Base-by-base conservation (phyloP, 768 basidiomycete species). In the Glaciozyma martinii region DNA sequence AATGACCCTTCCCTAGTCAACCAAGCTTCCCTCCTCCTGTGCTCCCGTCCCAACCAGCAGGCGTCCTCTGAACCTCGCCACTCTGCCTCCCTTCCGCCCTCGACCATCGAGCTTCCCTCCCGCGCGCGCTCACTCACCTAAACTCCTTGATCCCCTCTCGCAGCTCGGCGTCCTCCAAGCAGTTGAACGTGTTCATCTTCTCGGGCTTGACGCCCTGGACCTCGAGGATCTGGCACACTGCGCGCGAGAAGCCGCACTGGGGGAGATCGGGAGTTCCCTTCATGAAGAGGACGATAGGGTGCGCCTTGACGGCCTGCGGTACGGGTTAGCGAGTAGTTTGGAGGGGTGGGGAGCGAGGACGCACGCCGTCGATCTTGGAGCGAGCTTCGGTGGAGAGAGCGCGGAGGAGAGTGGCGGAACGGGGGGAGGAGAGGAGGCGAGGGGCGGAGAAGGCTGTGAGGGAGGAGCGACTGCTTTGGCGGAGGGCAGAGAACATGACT, bases 251-350 rank as follows among this genome's bases (percentile, higher is more conserved):
- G 18, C 94, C 94, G 66, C 94, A 98, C 72, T 91, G 85, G 3
- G 94, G 94, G 9, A 80, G 75, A 29, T 85, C 81, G 0, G 89
- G 90, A 21, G 87, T 90, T 15, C 95, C 95, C 76, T 99, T 99
- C 94, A 99, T 98, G 80, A 99, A 98, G 7, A 98, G 80, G 1
- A 99, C 95, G 9, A 98, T 82, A 0, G 92, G 92, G 52, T 82
- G 83, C 1, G 82, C 78, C 12, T 81, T 77, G 32, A 98, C 82
- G 3, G 92, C 91, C 71, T 83, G 69, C 6, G 2, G 3, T 5
- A 8, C 27, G 9, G 16, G 50, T 52, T 13, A 52, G 50, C 25
- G 27, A n/a, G 15, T 25, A 16, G 27, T 1, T 25, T 10, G 23
- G 15, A 52, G 50, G 50, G 27, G 25, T 9, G 50, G 50, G 50